These are phyloP conservation scores for Furcasterigmium sp. DNA, from an alignment of 2,329 filamentous ascomycete genomes.

Conservation along the genomic window DNA sequence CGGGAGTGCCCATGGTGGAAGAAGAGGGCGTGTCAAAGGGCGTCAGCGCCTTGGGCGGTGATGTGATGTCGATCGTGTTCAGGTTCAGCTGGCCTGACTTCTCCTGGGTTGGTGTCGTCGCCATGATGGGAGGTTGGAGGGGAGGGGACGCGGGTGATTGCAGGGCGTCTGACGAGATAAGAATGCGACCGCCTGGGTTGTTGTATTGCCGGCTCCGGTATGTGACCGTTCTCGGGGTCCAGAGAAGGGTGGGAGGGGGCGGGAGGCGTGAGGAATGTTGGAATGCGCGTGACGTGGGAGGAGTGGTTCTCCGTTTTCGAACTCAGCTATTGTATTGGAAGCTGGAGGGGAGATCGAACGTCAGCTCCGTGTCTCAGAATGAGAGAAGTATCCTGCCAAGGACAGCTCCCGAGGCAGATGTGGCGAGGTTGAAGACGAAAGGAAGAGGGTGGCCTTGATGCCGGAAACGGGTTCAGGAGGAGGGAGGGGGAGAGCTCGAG, in stretches of 20 bases:
- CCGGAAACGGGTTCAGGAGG: no score
- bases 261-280: background rate
- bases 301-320: no score
- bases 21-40: background rate
- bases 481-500: no score
- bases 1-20: background rate
- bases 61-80: background rate
- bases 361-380: no score
- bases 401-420: no score
- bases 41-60: background rate
- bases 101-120: background rate
- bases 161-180: no score
- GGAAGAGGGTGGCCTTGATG: no score
- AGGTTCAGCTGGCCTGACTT: background rate
- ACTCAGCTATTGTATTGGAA: no score
- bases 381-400: no score
- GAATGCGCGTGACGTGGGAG: background rate
- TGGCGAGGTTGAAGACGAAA: no score
- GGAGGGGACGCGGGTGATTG: background rate
- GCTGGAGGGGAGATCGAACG: no score
- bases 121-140: background rate
- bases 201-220: background rate
- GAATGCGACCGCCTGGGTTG: background rate
- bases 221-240: background rate
- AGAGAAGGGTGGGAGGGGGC: background rate